Percentiles rank a stretch among this genome's conserved stretches.
These are phyloP conservation scores for Coemansia sp. DNA, from an alignment of 192 early-diverging fungal genomes.

Conservation along the genomic window DNA sequence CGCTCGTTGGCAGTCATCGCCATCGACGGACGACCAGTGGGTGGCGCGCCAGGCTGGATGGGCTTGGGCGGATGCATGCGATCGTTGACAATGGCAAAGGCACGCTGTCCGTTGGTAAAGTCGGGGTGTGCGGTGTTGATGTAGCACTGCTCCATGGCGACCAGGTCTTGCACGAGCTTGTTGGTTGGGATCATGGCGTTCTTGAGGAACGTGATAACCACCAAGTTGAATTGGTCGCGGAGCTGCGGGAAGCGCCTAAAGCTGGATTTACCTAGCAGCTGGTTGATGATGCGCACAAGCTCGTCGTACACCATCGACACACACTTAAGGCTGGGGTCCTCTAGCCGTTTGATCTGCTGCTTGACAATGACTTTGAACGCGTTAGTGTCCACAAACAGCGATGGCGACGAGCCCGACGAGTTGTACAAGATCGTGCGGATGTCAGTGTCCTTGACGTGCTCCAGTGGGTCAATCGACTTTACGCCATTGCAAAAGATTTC, in stretches of 20 bases:
- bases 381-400: constrained; percentile 96
- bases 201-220: constrained; percentile 94
- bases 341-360: constrained; percentile 97
- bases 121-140: constrained; percentile 99
- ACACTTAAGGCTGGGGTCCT: constrained; percentile 97
- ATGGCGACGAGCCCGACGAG: constrained; percentile 94
- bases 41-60: constrained; percentile 30
- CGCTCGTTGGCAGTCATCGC: constrained; percentile 37
- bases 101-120: constrained; percentile 96
- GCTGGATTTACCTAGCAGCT: constrained; percentile 86
- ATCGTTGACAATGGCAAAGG: constrained; percentile 90
- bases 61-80: constrained; percentile 73
- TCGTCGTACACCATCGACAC: constrained; percentile 97
- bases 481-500: constrained; percentile 93
- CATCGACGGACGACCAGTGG: constrained; percentile 34
- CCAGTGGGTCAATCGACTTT: constrained; percentile 95
- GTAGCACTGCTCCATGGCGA: constrained; percentile 92
- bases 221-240: constrained; percentile 88
- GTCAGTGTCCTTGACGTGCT: constrained; percentile 98
- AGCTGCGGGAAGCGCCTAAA: constrained; percentile 97
- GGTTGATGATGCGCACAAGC: constrained; percentile 90
- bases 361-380: constrained; percentile 99
- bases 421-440: constrained; percentile 99
- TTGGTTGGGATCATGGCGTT: constrained; percentile 88
- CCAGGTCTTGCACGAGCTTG: constrained; percentile 91